Evolutionary conservation across 768 basidiomycete genomes (phyloP).

Genomic region (Hysterangium stoloniferum): DNA sequence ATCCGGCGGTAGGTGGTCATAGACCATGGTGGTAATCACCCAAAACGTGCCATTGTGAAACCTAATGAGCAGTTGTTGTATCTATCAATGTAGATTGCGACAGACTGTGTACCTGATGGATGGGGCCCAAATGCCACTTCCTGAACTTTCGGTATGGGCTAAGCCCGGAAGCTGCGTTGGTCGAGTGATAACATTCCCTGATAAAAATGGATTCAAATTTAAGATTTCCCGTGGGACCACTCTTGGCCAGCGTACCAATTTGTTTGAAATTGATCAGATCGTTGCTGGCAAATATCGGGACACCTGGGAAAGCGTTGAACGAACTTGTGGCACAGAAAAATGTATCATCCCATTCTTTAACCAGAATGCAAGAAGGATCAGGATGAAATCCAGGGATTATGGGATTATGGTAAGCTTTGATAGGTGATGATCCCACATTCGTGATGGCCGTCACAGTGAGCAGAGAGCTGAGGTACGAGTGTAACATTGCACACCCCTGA

Average conservation of each 20-base stretch:
- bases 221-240: too few species aligned
- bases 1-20: conserved; percentile 9
- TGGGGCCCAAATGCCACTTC: conserved; percentile 18
- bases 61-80: conserved; percentile 8
- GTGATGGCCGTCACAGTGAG: background rate
- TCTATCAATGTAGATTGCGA: background rate
- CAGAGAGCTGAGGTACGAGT: background rate
- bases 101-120: conserved; percentile 13
- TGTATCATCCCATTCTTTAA: conserved; percentile 17
- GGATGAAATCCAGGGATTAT: conserved; percentile 23
- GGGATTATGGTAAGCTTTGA: conserved; percentile 11
- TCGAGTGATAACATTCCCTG: conserved; percentile 17
- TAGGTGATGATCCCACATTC: background rate
- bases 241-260: too few species aligned
- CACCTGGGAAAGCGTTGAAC: conserved; percentile 30
- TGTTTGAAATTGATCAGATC: conserved; percentile 27
- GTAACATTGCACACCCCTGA: too few species aligned
- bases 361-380: conserved; percentile 27
- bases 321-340: conserved; percentile 29
- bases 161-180: conserved; percentile 14
- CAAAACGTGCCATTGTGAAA: conserved; percentile 16
- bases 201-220: too few species aligned
- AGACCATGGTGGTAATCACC: conserved; percentile 17
- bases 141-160: conserved; percentile 4
- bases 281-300: conserved; percentile 26